phyloP scores from a whole-genome alignment of 2,329 filamentous ascomycete species.

The Aspergillus felis region DNA sequence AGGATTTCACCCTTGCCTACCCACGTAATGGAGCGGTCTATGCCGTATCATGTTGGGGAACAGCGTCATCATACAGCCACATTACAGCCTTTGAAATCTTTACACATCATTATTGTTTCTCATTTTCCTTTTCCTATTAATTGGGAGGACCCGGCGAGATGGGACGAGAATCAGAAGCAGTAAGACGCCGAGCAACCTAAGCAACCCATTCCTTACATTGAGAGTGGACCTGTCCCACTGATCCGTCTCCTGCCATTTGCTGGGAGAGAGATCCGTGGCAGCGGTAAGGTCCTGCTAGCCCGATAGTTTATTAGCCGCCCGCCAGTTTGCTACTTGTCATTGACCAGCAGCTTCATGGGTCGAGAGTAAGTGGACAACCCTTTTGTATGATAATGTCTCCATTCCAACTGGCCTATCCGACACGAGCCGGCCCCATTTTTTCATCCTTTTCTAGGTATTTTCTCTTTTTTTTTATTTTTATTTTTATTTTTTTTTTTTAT shows the following conservation, averaged over 20 bases:
- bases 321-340: neutral
- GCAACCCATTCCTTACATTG: neutral
- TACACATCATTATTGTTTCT: neutral
- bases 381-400: neutral
- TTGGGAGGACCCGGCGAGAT: neutral
- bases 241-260: conserved; percentile 5
- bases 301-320: conserved; percentile 5
- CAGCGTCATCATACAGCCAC: too few relatives aligned
- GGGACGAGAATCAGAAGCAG: neutral
- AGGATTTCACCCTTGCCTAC: too few relatives aligned
- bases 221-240: conserved; percentile 4
- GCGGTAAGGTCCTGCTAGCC: conserved; percentile 6
- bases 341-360: neutral
- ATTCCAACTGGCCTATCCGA: neutral
- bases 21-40: too few relatives aligned
- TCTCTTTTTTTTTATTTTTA: too few relatives aligned
- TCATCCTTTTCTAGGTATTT: too few relatives aligned
- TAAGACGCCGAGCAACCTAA: neutral
- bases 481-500: too few relatives aligned
- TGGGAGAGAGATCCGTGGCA: conserved; percentile 12
- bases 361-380: neutral
- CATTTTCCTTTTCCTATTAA: neutral
- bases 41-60: too few relatives aligned
- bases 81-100: neutral
- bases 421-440: neutral